Evolutionary conservation across 257 asterid genomes (phyloP), one percentile per base, ranked within the genome.

Genomic region (Voacanga thouarsii): DNA sequence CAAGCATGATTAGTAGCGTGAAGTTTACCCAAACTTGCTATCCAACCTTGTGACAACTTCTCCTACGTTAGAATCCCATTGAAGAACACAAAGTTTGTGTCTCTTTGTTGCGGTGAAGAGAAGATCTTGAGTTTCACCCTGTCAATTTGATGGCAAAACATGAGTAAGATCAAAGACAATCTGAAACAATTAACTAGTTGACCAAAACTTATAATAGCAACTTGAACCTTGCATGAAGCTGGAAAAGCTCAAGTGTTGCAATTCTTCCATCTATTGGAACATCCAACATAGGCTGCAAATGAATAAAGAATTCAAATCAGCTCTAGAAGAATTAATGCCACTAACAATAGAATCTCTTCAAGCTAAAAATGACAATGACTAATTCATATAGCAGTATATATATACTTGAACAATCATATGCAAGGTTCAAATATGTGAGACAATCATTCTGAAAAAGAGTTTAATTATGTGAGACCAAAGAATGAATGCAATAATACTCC

Each of bases 251-350:
- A 37, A 96, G 97, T 5, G 98, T 96, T 64, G 99, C 99, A 24
- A 96, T 96, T 81, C 99, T 89, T 81, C 99, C 99, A 91, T 96
- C 92, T 84, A 96, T 92, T 21, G 99, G 98, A 87, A 96, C 97
- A 79, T 96, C 99, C 89, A 93, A 79, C 94, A 93, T 87, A 50
- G 98, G 96, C 99, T 96, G 94, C 84, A 83, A 57, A 83, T 11
- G 76, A 37, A 61, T 61, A 80, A 80, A 82, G 72, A 77, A 28
- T 44, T 28, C 56, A 80, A 78, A 47, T 78, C 71, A 64, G 71
- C 37, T 60, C 59, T 19, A 73, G 15, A 60, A 61, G 9, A 74
- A 77, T n/a, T n/a, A n/a, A n/a, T 76, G 73, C 23, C 53, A 61
- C 26, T 50, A 71, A 21, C 50, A 61, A 56, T 37, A 51, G 63